Evolutionary conservation across 805 yeast species (phyloP), one percentile per base, ranked within the genome.

Genomic region (Yarrowia hollandica): DNA sequence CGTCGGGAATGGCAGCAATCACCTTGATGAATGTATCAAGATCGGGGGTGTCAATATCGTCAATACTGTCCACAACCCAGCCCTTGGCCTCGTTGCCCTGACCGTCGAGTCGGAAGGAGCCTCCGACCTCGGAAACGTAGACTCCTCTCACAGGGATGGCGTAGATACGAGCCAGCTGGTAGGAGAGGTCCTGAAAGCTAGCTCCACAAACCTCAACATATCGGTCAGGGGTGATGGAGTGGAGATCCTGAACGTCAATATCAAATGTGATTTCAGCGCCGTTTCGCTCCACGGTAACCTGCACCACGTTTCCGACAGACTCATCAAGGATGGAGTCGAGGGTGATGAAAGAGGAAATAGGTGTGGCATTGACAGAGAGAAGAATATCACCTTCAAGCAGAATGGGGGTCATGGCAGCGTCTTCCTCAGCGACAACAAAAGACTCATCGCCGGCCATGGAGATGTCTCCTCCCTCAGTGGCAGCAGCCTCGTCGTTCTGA

Each of bases 101-200:
- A 12, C 64, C 64, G 25, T 70, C 70, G 7, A 71, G 66, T 42
- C 71, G 62, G 72, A 91, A 90, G 0, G 92, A 84, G 0, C 92
- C 92, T 1, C 88, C 78, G 0, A 94, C 88, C 65, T 85, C 82
- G 64, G 86, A 85, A 37, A 88, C 78, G 68, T 82, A 90, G 0
- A 91, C 96, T 35, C 97, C 97, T 64, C 75, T 79, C 1, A 87
- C 94, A 0, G 96, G 94, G 26, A 90, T 79, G 28, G 91, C 88
- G 67, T 83, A 89, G 50, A 84, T 79, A 67, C 96, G 80, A 1
- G 97, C 97, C 74, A 90, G 77, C 72, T 91, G 97, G 70, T 91
- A 91, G 54, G 95, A 86, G 64, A 91, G 73, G 57, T 88, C 85
- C 68, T 90, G 90, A 73, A 90, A 89, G 0, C 89, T 81, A 1